Base-by-base conservation (phyloP, 164 flowering plant species). In the Cinnamomum chago region DNA sequence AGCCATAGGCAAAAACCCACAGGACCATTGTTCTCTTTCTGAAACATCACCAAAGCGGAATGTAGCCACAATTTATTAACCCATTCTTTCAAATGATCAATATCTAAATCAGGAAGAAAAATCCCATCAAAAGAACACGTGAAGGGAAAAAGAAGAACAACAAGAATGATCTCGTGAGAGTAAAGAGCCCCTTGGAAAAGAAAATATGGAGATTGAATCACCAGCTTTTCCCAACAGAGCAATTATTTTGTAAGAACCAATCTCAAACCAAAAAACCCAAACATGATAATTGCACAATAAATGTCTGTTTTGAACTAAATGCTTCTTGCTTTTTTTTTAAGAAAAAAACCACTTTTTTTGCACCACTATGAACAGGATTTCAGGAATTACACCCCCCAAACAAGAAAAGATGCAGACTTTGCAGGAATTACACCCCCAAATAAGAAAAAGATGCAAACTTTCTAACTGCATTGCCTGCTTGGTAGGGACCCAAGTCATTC, bases 1-100 rank as follows among this genome's bases (percentile, higher is more conserved):
- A 93, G 6, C 98, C 99, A 80, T 96, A 96, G 33, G 97, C 99
- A 75, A 96, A 96, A 71, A 96, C 86, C 99, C 99, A 96, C 72
- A 96, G 79, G 47, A 92, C 99, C 99, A 96, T 96, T 67, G 52
- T 85, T 47, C 52, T 73, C 72, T 64, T 77, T 80, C 87, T 82
- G 82, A 76, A 52, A 73, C n/a, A 67, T 30, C 17, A 30, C 11
- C n/a, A 67, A 67, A 67, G 7, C 28, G 5, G 1, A 33, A 28
- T 14, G 17, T 55, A 55, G 17, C 47, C 47, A 40, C 47, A 40
- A 40, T 40, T 40, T 40, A 40, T 40, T 40, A 7, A 55, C n/a
- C 1, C 60, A 15, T 15, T 55, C n/a, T 20, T 55, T 55, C 60
- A 11, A 55, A 55, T 40, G 47, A 55, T 14, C 20, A 15, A 13